phyloP scores from a whole-genome alignment of 768 basidiomycete genomes.

The Rhizopogon rudus region DNA sequence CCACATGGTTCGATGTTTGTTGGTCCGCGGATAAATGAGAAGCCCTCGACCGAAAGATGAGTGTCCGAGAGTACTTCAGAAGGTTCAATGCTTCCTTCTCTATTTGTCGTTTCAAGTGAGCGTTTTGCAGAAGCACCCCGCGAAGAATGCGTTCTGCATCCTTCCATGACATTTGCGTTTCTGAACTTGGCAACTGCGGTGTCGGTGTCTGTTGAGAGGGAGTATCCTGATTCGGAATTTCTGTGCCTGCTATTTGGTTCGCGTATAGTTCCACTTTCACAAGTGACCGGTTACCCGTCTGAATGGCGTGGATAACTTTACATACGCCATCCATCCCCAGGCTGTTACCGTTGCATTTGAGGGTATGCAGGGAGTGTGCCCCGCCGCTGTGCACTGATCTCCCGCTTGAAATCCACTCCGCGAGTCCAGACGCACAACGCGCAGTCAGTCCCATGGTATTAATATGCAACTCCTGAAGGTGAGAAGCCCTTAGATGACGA shows the following conservation, averaged over 20 bases:
- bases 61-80: conserved; percentile 41
- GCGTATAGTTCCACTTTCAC: conserved; percentile 43
- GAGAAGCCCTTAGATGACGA: conserved; percentile 39
- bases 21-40: conserved; percentile 11
- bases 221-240: conserved; percentile 6
- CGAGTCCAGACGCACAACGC: conserved; percentile 37
- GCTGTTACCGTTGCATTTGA: conserved; percentile 56
- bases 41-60: conserved; percentile 33
- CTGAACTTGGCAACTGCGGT: conserved; percentile 11
- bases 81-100: conserved; percentile 47
- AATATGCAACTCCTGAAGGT: conserved; percentile 49
- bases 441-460: conserved; percentile 43
- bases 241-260: conserved; percentile 30
- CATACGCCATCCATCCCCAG: conserved; percentile 44
- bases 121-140: conserved; percentile 38
- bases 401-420: conserved; percentile 45
- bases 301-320: conserved; percentile 43
- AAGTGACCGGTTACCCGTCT: conserved; percentile 46
- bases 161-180: conserved; percentile 26
- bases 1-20: conserved; percentile 9
- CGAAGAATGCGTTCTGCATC: conserved; percentile 31
- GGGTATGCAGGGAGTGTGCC: conserved; percentile 37
- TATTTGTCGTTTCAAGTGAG: conserved; percentile 37
- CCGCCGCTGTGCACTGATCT: conserved; percentile 7
- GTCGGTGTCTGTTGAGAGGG: conserved; percentile 10